A percentile compares a stretch with the other conserved stretches of the same genome.
Evolutionary conservation across 345 rosid species (phyloP).

Genomic region (Geranium rotundifolium): DNA sequence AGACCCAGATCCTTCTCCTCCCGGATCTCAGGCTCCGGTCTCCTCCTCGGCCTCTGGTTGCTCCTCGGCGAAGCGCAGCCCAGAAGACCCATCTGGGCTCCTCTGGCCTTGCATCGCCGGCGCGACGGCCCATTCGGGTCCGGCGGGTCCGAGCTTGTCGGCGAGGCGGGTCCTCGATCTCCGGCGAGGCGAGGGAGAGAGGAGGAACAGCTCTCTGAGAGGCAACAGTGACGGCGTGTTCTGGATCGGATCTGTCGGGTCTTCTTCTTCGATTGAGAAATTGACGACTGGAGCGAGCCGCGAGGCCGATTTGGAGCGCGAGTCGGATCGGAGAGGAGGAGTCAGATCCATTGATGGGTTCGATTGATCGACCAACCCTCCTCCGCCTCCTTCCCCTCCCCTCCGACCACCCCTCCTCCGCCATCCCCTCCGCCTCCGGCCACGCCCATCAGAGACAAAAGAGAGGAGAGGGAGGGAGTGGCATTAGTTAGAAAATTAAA

Average conservation of each 20-base stretch:
- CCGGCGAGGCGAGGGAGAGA: constrained; percentile 56
- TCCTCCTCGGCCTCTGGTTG: constrained; percentile 44
- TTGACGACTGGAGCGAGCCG: no score
- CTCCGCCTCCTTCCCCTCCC: no score
- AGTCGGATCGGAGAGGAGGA: constrained; percentile 40
- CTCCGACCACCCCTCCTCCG: no score
- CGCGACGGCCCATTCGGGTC: constrained; percentile 32
- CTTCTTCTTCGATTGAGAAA: constrained; percentile 21
- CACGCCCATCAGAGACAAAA: no score
- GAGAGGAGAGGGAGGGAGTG: no score
- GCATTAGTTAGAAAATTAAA: no score
- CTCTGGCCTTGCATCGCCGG: constrained; percentile 42
- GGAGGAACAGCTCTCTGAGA: constrained; percentile 44
- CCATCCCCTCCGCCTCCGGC: no score
- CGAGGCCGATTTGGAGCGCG: constrained; percentile 60
- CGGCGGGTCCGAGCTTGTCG: constrained; percentile 47
- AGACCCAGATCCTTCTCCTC: constrained; percentile 50
- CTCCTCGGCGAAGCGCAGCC: constrained; percentile 49
- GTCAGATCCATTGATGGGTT: constrained; percentile 35
- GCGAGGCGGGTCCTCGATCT: constrained; percentile 50
- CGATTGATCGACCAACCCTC: no score
- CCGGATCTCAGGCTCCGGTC: constrained; percentile 49
- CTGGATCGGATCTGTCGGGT: constrained; percentile 20
- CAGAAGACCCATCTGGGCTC: constrained; percentile 30
- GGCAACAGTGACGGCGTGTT: no score